Conservation (phyloP, 805 yeast genomes). For the Nakazawaea pomicola region DNA sequence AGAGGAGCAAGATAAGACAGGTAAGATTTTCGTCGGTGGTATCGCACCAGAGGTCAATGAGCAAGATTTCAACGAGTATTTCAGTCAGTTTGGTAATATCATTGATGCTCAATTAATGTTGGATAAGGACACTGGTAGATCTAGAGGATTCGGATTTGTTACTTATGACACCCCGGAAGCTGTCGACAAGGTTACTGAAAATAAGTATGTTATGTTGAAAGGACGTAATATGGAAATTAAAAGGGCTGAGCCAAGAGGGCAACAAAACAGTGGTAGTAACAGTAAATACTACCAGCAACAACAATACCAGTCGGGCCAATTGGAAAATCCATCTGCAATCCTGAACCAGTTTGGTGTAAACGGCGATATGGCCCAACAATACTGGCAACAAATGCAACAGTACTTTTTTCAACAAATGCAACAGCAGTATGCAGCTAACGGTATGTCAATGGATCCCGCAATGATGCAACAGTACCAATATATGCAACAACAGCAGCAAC, state of each 20-base stretch:
- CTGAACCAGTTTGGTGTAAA: slow-evolving; percentile 29
- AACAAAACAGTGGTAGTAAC: slow-evolving; percentile 31
- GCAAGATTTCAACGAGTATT: slow-evolving; percentile 79
- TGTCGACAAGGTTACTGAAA: slow-evolving; percentile 81
- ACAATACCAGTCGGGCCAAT: slow-evolving; percentile 25
- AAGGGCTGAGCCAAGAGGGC: slow-evolving; percentile 79
- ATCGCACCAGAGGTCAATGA: slow-evolving; percentile 92
- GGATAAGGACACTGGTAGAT: slow-evolving; percentile 94
- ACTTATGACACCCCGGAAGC: slow-evolving; percentile 94
- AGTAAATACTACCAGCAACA: slow-evolving; percentile 17
- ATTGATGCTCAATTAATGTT: slow-evolving; percentile 96
- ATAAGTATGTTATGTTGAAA: slow-evolving; percentile 75
- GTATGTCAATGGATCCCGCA: slow-evolving; percentile 15
- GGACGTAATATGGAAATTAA: slow-evolving; percentile 84
- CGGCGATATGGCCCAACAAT: slow-evolving; percentile 59
- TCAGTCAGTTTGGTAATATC: slow-evolving; percentile 77
- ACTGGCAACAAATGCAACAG: slow-evolving; percentile 52
- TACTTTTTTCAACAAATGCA: slow-evolving; percentile 60
- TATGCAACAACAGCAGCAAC: slow-evolving; percentile 28
- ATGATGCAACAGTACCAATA: slow-evolving; percentile 19
- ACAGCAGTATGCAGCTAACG: slow-evolving; percentile 22
- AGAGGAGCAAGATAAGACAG: slow-evolving; percentile 95
- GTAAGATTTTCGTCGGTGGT: slow-evolving; percentile 97
- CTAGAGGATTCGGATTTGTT: slow-evolving; percentile 95
- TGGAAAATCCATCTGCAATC: slow-evolving; percentile 24